Base-by-base conservation (phyloP, 345 rosid genomes). In the Isatis tinctoria region DNA sequence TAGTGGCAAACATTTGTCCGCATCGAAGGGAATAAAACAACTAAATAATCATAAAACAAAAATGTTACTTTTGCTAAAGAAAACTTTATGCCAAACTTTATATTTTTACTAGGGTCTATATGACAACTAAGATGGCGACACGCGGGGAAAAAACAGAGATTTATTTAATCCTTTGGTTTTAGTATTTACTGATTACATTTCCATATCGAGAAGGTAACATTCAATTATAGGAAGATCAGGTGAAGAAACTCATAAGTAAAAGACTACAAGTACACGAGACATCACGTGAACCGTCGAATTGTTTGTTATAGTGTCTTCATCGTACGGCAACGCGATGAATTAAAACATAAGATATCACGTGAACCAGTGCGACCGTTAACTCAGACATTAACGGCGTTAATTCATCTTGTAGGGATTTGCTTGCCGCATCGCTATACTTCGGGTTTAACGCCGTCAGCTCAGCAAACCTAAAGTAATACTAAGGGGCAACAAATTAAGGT, bases 1-100 rank as follows among this genome's bases (percentile, higher is more conserved):
- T 61, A 76, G 74, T 75, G 79, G 79, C 74, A 76, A 69, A 69
- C 79, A 76, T 53, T 60, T 61, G 37, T 33, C 79, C 51, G 65
- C 32, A 37, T 52, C 37, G 65, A 69, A 35, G 40, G 52, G 49
- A 27, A 53, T 11, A 52, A 30, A 60, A 75, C 33, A 60, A 27
- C 37, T 14, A 58, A 57, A 18, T 10, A 59, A 59, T 27, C 52
- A 49, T 37, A 28, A 67, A 48, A 27, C 49, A 27, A 37, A 66
- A 48, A 18, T 18, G 73, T 67, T 49, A 1, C 53, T 67, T 48
- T 67, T 14, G 5, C 8, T 58, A 48, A 47, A 39, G 26, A 52
- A 60, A 52, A 57, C 67, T 74, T 66, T 60, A 67, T 57, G 61
- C 44, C 14, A 27, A 45, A 12, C 47, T 51, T 51, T 13, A 44